phyloP scores from a whole-genome alignment of 768 basidiomycete genomes.

The Xanthoconium stramineum region DNA sequence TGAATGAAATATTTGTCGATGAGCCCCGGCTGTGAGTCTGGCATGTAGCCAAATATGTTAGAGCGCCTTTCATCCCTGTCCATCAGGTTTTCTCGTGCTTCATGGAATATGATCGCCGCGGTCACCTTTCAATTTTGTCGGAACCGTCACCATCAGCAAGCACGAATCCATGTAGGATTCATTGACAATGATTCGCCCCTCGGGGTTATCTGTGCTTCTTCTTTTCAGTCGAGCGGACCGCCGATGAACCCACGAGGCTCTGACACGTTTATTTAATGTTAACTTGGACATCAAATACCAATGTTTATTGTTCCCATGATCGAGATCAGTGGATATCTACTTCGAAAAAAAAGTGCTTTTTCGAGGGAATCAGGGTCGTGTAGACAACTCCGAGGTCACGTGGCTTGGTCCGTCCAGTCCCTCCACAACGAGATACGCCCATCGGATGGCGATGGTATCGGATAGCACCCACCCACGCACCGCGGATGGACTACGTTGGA shows the following conservation, averaged over 20 bases:
- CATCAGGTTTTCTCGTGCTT: slow-evolving; percentile 36
- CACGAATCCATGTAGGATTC: slow-evolving; percentile 23
- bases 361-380: no score
- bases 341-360: slow-evolving; percentile 1
- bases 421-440: no score
- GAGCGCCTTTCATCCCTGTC: slow-evolving; percentile 22
- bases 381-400: slow-evolving; percentile 14
- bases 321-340: slow-evolving; percentile 20
- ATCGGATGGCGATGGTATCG: background rate
- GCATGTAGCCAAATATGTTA: slow-evolving; percentile 21
- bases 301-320: slow-evolving; percentile 26
- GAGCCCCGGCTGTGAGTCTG: slow-evolving; percentile 22
- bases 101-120: slow-evolving; percentile 31
- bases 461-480: background rate
- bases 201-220: slow-evolving; percentile 28
- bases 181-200: slow-evolving; percentile 32
- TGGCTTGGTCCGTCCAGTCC: background rate
- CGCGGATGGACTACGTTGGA: slow-evolving; percentile 41
- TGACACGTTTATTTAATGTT: slow-evolving; percentile 33
- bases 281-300: slow-evolving; percentile 18
- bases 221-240: slow-evolving; percentile 19
- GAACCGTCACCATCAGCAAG: slow-evolving; percentile 29
- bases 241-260: slow-evolving; percentile 29
- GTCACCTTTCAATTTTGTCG: slow-evolving; percentile 28
- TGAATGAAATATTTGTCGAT: slow-evolving; percentile 23